phyloP scores from a whole-genome alignment of 2,329 filamentous ascomycete species.

The Albophoma yamanashiensis region DNA sequence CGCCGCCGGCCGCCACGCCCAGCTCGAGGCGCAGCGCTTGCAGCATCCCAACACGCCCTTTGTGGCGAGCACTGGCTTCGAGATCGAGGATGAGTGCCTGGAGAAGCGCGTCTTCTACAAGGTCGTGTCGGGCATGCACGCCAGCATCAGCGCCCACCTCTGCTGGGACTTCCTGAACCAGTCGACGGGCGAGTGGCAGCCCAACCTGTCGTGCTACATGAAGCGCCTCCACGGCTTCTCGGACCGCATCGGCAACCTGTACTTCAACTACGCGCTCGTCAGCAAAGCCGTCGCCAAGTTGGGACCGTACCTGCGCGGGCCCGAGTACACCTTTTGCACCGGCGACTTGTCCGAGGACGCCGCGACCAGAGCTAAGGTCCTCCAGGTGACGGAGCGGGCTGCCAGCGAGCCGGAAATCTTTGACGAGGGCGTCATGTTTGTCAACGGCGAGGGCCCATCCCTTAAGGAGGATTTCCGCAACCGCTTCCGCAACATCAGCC shows the following conservation, averaged over 20 bases:
- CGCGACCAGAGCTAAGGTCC: slow-evolving; percentile 70
- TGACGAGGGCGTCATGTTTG: slow-evolving; percentile 93
- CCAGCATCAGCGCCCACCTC: slow-evolving; percentile 90
- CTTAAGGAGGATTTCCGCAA: slow-evolving; percentile 97
- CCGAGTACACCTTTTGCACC: slow-evolving; percentile 80
- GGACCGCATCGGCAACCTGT: slow-evolving; percentile 91
- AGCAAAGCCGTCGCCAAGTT: slow-evolving; percentile 87
- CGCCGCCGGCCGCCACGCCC: slow-evolving; percentile 47
- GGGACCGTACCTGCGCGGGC: slow-evolving; percentile 58
- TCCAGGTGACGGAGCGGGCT: slow-evolving; percentile 62
- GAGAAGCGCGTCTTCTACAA: slow-evolving; percentile 99
- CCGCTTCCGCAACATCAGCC: slow-evolving; percentile 91
- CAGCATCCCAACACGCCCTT: slow-evolving; percentile 43
- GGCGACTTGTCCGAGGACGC: slow-evolving; percentile 72
- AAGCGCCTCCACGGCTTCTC: slow-evolving; percentile 73
- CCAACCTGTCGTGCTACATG: slow-evolving; percentile 83
- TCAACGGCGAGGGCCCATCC: slow-evolving; percentile 59
- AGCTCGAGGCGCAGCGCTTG: slow-evolving; percentile 41
- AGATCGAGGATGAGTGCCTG: slow-evolving; percentile 82
- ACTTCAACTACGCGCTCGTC: slow-evolving; percentile 98
- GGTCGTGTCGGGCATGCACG: slow-evolving; percentile 94
- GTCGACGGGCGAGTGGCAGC: slow-evolving; percentile 84
- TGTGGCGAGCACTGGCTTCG: slow-evolving; percentile 53
- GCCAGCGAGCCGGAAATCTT: slow-evolving; percentile 71
- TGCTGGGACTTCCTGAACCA: slow-evolving; percentile 97